Evolutionary conservation across 495 filamentous ascomycete genomes (phyloP).

Genomic region (Schizothecium vesticola): DNA sequence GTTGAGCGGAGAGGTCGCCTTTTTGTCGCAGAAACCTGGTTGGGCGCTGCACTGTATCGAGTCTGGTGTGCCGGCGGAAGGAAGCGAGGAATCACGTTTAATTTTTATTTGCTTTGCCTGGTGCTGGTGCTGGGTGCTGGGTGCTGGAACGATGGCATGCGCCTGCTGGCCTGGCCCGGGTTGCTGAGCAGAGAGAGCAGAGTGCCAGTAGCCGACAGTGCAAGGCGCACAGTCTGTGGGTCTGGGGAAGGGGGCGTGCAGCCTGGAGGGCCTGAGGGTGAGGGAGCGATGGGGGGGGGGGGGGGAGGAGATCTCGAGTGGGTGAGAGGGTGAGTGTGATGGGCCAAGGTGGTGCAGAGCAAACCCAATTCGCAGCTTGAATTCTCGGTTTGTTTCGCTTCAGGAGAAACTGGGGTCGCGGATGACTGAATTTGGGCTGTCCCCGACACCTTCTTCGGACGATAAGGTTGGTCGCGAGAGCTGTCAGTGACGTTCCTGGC

Average conservation of each 20-base stretch:
- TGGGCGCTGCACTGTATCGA: conserved; percentile 49
- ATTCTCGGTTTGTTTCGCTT: neutral
- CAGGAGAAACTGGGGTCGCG: conserved; percentile 11
- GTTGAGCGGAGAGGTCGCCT: conserved; percentile 48
- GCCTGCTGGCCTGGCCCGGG: conserved; percentile 1
- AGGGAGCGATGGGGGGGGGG: conserved; percentile 16
- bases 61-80: conserved; percentile 47
- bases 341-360: neutral
- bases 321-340: neutral
- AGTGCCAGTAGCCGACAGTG: conserved; percentile 22
- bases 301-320: conserved; percentile 23
- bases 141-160: conserved; percentile 24
- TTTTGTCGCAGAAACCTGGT: conserved; percentile 49
- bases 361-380: neutral
- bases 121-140: conserved; percentile 11
- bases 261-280: conserved; percentile 12
- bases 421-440: conserved; percentile 26
- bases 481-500: conserved; percentile 21
- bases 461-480: conserved; percentile 36
- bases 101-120: conserved; percentile 38
- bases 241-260: neutral
- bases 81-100: conserved; percentile 41
- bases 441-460: conserved; percentile 39
- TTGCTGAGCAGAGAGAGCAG: conserved; percentile 9
- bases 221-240: conserved; percentile 16